A percentile compares a stretch with the other conserved stretches of the same genome.
Evolutionary conservation across 768 basidiomycete species (phyloP).

Genomic region (Tremella mesenterica): DNA sequence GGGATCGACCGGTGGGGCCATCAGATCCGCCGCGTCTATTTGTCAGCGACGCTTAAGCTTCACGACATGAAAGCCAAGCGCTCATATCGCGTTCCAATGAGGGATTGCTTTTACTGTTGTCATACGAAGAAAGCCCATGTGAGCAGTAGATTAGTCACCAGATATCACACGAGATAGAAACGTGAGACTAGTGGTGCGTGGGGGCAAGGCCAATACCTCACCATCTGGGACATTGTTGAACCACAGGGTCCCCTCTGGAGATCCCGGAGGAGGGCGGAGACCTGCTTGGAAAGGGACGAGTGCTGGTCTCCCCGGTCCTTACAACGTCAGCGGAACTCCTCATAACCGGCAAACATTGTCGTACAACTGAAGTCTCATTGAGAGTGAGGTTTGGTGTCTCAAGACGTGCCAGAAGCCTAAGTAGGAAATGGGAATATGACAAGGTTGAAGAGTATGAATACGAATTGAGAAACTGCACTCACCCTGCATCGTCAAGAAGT

Average conservation of each 20-base stretch:
- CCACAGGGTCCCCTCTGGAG: constrained; percentile 41
- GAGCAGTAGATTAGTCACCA: too few species aligned
- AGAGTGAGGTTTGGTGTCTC: too few species aligned
- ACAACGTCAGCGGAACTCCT: not conserved
- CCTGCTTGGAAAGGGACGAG: constrained; percentile 44
- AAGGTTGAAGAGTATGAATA: too few species aligned
- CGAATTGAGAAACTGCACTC: too few species aligned
- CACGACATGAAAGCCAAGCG: too few species aligned
- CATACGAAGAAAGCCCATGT: not conserved
- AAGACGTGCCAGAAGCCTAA: too few species aligned
- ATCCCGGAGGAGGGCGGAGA: constrained; percentile 32
- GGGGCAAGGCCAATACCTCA: constrained; percentile 6
- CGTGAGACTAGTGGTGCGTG: not conserved
- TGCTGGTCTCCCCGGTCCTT: constrained; percentile 41
- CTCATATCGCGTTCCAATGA: too few species aligned
- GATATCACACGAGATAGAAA: too few species aligned
- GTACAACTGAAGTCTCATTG: too few species aligned
- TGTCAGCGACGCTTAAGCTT: not conserved
- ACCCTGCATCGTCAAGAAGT: constrained; percentile 43
- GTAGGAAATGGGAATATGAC: too few species aligned
- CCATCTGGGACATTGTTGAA: constrained; percentile 44
- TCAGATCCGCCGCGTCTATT: constrained; percentile 29
- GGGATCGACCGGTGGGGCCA: constrained; percentile 36
- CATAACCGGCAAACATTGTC: not conserved
- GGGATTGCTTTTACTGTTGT: not conserved